phyloP scores from a whole-genome alignment of 768 basidiomycete genomes.

The Hypsizygus marmoreus region DNA sequence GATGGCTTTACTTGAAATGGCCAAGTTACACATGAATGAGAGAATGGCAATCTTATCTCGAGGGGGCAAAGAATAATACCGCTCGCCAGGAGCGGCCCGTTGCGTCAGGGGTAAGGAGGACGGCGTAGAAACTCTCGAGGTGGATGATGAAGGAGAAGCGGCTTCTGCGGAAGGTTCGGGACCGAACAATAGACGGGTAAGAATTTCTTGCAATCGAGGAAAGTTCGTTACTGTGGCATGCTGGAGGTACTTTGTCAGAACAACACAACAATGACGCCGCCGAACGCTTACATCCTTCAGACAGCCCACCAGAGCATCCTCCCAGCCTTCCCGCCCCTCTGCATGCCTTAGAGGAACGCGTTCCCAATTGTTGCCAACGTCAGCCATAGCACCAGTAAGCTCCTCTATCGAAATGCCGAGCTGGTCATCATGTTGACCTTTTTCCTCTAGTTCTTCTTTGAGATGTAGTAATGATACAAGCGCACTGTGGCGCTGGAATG shows the following conservation, averaged over 20 bases:
- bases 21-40: slow-evolving; percentile 86
- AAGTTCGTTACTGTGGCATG: slow-evolving; percentile 75
- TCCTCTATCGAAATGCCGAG: slow-evolving; percentile 64
- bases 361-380: slow-evolving; percentile 87
- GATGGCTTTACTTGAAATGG: slow-evolving; percentile 86
- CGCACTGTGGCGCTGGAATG: slow-evolving; percentile 75
- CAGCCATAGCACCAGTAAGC: slow-evolving; percentile 69
- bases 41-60: slow-evolving; percentile 85
- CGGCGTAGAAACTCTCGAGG: slow-evolving; percentile 52
- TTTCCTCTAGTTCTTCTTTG: slow-evolving; percentile 43
- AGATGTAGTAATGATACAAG: slow-evolving; percentile 62
- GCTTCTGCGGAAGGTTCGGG: slow-evolving; percentile 53
- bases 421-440: slow-evolving; percentile 42
- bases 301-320: slow-evolving; percentile 86
- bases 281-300: slow-evolving; percentile 77
- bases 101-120: slow-evolving; percentile 38
- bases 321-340: slow-evolving; percentile 87
- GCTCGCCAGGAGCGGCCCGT: slow-evolving; percentile 57
- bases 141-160: slow-evolving; percentile 42
- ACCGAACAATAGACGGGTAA: slow-evolving; percentile 74
- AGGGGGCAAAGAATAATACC: slow-evolving; percentile 73
- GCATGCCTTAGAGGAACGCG: slow-evolving; percentile 68
- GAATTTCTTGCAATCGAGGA: slow-evolving; percentile 67
- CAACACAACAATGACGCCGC: not conserved
- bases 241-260: slow-evolving; percentile 36